Base-by-base conservation (phyloP, 2,329 filamentous ascomycete genomes). In the Fusarium camptoceras region DNA sequence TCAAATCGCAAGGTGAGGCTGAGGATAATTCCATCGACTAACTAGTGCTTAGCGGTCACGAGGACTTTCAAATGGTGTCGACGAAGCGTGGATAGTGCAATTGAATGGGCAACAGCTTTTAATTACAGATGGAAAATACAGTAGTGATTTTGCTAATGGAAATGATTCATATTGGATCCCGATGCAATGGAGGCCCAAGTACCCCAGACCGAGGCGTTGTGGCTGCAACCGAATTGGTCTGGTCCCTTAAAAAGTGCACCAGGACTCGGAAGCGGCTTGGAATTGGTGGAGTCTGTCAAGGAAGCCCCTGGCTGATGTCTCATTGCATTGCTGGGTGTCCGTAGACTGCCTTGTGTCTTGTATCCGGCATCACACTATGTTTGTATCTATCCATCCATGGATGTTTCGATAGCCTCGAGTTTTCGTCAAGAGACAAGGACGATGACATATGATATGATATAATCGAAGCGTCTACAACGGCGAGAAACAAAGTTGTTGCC, bases 141-240 rank as follows among this genome's bases (percentile, higher is more conserved):
- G 24, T 42, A 42, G 49, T 41, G 24, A 27, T 18, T 41, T 41
- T 42, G 49, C 24, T 37, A 49, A 62, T 59, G 34, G 34, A 53
- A 42, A 51, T 27, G 28, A 53, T 51, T 47, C 37, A 48, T 44
- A 31, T 43, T 57, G 25, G 34, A 44, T 57, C 25, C 31, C 22
- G 27, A 59, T 56, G 50, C 37, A 30, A 64, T 64, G 43, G 58
- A 50, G 49, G 61, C 41, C 53, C 27, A 56, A 34, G 50, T 68
- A 73, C 73, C 73, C 73, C 68, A 67, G 72, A 75, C 68, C 64
- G 30, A 58, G 54, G 46, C 34, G 55, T 39, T 55, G 70, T 70
- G 65, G 65, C 70, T 66, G 63, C 47, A 58, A 59, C 59, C 62
- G 49, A 49, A 54, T 42, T 60, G 55, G 64, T 64, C 53, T 60